A percentile compares a stretch with the other conserved stretches of the same genome.
phyloP scores from a whole-genome alignment of 202 grass and related monocot genomes.

The Digitaria exilis region DNA sequence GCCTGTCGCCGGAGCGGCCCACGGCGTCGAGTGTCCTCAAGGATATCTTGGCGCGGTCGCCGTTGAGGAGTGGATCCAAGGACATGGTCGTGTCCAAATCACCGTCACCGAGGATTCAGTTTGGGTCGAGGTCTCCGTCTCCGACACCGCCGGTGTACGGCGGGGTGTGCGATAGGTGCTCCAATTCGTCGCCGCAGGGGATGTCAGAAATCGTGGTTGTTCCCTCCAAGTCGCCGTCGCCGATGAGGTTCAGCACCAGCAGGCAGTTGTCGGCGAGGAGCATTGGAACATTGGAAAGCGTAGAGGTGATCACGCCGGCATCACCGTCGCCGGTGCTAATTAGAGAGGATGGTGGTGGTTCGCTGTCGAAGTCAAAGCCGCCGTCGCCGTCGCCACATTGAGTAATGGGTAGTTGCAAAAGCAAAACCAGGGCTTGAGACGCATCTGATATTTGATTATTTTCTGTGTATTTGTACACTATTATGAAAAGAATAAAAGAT shows the following conservation, averaged over 20 bases:
- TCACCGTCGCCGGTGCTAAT: slow-evolving; percentile 2
- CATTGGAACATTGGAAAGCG: slow-evolving; percentile 8
- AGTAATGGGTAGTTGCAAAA: background rate
- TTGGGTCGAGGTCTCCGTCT: slow-evolving; percentile 31
- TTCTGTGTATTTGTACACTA: background rate
- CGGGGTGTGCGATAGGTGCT: background rate
- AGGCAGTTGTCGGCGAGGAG: slow-evolving; percentile 20
- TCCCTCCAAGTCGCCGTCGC: slow-evolving; percentile 38
- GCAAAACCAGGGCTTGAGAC: background rate
- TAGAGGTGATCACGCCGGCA: background rate
- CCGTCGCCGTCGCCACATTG: slow-evolving; percentile 2
- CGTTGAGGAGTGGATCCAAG: slow-evolving; percentile 16
- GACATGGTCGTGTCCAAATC: slow-evolving; percentile 20
- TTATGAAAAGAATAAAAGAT: background rate
- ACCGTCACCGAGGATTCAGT: slow-evolving; percentile 14
- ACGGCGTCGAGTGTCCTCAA: slow-evolving; percentile 35
- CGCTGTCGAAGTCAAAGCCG: slow-evolving; percentile 24
- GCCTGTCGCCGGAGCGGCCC: slow-evolving; percentile 46
- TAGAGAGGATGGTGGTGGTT: slow-evolving; percentile 23
- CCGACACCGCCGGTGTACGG: background rate
- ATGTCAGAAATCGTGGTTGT: slow-evolving; percentile 19
- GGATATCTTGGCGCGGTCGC: slow-evolving; percentile 43
- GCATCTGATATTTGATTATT: background rate
- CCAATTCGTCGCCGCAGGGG: slow-evolving; percentile 1
- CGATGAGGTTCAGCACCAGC: background rate